A percentile compares a stretch with the other conserved stretches of the same genome.
These are phyloP conservation scores for Chamaecyparis obtusa DNA, from an alignment of 75 land plant genomes.

Conservation along the genomic window DNA sequence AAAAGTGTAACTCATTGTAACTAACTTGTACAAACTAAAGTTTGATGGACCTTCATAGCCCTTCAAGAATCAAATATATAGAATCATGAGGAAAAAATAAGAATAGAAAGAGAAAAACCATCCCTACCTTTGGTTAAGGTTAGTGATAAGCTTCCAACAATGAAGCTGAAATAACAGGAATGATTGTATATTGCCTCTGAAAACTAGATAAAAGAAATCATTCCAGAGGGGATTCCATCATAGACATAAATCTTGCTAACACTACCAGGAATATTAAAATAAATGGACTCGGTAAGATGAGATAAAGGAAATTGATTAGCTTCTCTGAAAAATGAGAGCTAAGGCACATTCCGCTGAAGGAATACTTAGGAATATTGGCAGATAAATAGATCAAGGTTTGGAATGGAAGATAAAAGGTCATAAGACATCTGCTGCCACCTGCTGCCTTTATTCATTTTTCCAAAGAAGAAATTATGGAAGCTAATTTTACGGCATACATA, in stretches of 20 bases:
- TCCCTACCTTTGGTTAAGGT: not conserved
- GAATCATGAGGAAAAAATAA: not conserved
- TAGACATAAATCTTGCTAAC: not conserved
- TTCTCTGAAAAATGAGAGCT: not conserved
- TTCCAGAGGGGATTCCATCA: not conserved
- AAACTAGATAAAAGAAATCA: not conserved
- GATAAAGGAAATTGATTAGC: not conserved
- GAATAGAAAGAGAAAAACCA: not conserved
- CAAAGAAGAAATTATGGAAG: not conserved
- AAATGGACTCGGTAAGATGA: not conserved
- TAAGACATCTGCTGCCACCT: not conserved
- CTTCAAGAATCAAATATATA: not conserved
- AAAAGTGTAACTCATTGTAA: not conserved
- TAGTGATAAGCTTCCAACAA: not conserved
- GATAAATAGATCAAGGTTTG: not conserved
- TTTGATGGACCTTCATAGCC: not conserved
- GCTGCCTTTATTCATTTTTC: not conserved
- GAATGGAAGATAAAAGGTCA: not conserved
- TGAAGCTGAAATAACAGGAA: not conserved
- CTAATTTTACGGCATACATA: not conserved
- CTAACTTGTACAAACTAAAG: not conserved
- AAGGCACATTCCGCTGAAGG: not conserved
- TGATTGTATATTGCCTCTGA: not conserved
- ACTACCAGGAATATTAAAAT: not conserved
- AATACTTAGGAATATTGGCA: not conserved